Base-by-base conservation (phyloP, 352 stramenopile species). In the Globisporangium solare region DNA sequence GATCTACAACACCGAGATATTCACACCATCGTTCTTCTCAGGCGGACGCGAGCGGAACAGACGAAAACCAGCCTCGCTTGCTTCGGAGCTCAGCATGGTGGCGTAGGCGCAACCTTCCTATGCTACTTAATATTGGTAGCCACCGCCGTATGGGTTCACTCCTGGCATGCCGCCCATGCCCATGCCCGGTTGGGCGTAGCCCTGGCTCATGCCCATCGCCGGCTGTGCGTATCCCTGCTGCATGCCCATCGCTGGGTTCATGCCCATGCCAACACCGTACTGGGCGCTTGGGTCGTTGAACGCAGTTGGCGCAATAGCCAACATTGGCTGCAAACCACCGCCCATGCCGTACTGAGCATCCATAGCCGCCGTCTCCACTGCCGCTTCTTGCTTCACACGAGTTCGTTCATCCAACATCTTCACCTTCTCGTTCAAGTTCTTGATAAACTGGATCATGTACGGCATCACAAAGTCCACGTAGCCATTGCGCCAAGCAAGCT, bases 401-500 rank as follows among this genome's bases (percentile, higher is more conserved):
- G 88, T 97, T 67, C 88, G 85, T 56, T 95, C 86, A 54, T 98
- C 90, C 42, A 99, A 75, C 11, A 74, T 81, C 68, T 97, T 92
- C 15, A 99, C 81, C 68, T 97, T 95, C 15, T 97, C 89, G 74
- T 96, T 87, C 51, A 98, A 76, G 71, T 99, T 97, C 66, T 97
- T 96, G 56, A 99, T 85, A 58, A 98, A 99, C 79, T 99, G 97
- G 69, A 99, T 98, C 78, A 99, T 94, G 88, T 99, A 99, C 32
- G 97, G 97, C 96, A 99, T 99, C 47, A 98, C 94, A 67, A 98
- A 99, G 78, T 99, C 93, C 21, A 96, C 88, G 79, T 99, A 99
- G 54, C 96, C 95, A 70, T 99, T 98, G 64, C 98, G 89, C 97
- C 97, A 99, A 41, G 96, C 97, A 39, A 99, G 85, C 72, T 99